These are phyloP conservation scores for Anaeromyces robustus DNA, from an alignment of 192 early-diverging fungal species.

Conservation along the genomic window DNA sequence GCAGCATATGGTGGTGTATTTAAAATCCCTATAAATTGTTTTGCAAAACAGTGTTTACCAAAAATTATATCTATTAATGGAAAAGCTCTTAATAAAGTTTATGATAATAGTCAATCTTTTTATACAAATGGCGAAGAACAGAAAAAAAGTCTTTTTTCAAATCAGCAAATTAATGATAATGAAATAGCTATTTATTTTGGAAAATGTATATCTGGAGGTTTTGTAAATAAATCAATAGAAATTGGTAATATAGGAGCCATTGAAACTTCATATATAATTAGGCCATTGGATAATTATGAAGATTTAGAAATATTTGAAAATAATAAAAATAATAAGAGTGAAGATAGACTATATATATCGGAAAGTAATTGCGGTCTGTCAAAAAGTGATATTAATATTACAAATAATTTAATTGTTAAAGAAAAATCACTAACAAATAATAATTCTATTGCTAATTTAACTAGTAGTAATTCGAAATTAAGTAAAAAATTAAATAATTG, in stretches of 20 bases:
- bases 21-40: neutral
- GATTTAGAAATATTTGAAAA: neutral
- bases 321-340: neutral
- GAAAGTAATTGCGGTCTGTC: neutral
- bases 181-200: neutral
- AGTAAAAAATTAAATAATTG: neutral
- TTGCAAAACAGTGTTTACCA: neutral
- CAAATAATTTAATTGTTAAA: neutral
- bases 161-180: neutral
- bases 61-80: neutral
- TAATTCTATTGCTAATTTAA: neutral
- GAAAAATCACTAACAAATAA: neutral
- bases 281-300: neutral
- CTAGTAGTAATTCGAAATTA: neutral
- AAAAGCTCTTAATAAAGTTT: neutral
- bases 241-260: neutral
- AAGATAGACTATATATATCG: neutral
- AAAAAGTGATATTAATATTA: neutral
- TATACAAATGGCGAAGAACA: neutral
- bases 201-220: neutral
- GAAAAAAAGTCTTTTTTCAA: neutral
- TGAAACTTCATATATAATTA: neutral
- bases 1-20: neutral
- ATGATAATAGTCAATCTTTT: neutral
- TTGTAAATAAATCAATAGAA: neutral